A percentile compares a stretch with the other conserved stretches of the same genome.
Evolutionary conservation across 495 filamentous ascomycete genomes (phyloP).

Genomic region (Aspergillus leporis): DNA sequence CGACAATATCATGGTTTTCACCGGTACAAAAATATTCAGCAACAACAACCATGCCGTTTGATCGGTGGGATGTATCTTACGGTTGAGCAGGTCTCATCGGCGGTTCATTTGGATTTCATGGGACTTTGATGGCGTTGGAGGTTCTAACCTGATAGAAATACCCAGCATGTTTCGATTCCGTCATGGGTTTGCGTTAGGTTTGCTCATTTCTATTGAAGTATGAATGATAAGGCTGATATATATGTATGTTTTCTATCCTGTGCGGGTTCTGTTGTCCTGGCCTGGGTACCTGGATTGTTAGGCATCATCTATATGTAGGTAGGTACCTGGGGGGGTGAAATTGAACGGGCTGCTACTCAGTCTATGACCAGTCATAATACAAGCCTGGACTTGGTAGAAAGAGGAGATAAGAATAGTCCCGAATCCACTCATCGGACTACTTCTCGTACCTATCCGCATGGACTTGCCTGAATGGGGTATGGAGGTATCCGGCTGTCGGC

Average conservation of each 20-base stretch:
- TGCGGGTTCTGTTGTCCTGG: not conserved
- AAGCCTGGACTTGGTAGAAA: not conserved
- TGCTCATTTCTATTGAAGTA: not conserved
- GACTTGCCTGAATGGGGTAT: slow-evolving; percentile 22
- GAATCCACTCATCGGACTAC: not conserved
- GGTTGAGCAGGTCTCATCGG: slow-evolving; percentile 14
- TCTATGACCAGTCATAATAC: too few species aligned
- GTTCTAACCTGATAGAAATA: slow-evolving; percentile 7
- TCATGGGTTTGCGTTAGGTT: not conserved
- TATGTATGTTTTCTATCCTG: too few species aligned
- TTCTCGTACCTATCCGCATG: slow-evolving; percentile 15
- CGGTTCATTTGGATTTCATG: not conserved
- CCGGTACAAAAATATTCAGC: too few species aligned
- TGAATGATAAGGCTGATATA: not conserved
- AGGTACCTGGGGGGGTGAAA: too few species aligned
- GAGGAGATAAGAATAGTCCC: not conserved
- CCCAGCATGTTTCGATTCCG: slow-evolving; percentile 4
- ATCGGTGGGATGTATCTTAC: not conserved
- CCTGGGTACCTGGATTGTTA: not conserved
- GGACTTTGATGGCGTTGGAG: slow-evolving; percentile 12
- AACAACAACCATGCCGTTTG: too few species aligned
- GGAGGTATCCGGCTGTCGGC: slow-evolving; percentile 2
- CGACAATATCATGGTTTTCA: too few species aligned
- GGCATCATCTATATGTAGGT: not conserved
- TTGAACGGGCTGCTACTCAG: too few species aligned